Evolutionary conservation across 768 basidiomycete species (phyloP).

Genomic region (Gloeophyllum trabeum): DNA sequence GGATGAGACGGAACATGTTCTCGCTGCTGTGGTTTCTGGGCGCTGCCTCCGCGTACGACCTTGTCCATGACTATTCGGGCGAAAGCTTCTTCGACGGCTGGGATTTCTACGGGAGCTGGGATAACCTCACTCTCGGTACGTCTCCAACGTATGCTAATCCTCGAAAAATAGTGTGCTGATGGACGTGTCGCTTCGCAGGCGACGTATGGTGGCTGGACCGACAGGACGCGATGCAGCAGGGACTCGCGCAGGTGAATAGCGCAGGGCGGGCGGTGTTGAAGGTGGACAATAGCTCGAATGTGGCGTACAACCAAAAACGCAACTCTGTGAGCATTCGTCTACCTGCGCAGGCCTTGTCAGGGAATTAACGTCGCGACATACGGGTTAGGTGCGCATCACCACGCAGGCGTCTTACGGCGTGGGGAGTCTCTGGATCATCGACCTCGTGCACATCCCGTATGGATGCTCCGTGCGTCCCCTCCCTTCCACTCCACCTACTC

Average conservation of each 20-base stretch:
- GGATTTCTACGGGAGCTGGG: slow-evolving; percentile 29
- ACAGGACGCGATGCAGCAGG: slow-evolving; percentile 30
- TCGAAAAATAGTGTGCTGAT: too few relatives aligned
- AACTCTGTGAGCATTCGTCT: slow-evolving; percentile 35
- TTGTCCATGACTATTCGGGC: slow-evolving; percentile 27
- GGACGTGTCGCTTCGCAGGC: too few relatives aligned
- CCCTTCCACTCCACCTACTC: background rate
- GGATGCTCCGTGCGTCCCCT: slow-evolving; percentile 39
- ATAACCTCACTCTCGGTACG: slow-evolving; percentile 27
- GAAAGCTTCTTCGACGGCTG: slow-evolving; percentile 31
- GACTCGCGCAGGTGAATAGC: slow-evolving; percentile 47
- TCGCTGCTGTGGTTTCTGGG: background rate
- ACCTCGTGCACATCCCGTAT: slow-evolving; percentile 37
- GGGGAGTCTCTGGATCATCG: slow-evolving; percentile 36
- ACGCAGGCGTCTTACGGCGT: slow-evolving; percentile 28
- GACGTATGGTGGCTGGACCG: slow-evolving; percentile 50
- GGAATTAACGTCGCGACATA: slow-evolving; percentile 6
- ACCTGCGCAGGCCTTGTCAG: slow-evolving; percentile 2
- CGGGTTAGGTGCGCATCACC: slow-evolving; percentile 31
- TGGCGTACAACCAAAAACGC: slow-evolving; percentile 38
- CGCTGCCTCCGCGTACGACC: slow-evolving; percentile 13
- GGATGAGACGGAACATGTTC: too few relatives aligned
- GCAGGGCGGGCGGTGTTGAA: slow-evolving; percentile 58
- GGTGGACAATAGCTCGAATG: slow-evolving; percentile 59
- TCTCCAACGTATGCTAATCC: too few relatives aligned